Base-by-base conservation (phyloP, 768 basidiomycete species). In the Clitopilus hobsonii region DNA sequence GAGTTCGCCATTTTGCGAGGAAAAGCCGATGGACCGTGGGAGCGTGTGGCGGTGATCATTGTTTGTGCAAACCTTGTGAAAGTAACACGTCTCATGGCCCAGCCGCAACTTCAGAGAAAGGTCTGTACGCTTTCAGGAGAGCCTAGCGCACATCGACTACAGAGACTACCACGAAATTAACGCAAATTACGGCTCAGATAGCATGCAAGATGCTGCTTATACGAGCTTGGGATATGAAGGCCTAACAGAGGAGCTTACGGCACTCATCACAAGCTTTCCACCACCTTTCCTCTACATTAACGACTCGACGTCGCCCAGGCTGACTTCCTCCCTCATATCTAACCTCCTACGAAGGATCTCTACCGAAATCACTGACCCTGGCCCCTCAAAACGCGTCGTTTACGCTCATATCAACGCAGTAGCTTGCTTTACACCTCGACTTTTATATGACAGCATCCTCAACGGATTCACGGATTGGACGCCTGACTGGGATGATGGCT, bases 231-330 rank as follows among this genome's bases (percentile, higher is more conserved):
- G 64, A 22, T 63, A 58, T 23, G 64, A 65, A 49, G 48, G 61
- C 16, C 41, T 65, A 14, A 53, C 57, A 23, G 58, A 68, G 20
- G 75, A 77, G 52, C 55, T 79, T 6, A 63, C 64, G 14, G 68
- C 71, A 8, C 68, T 79, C 14, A 54, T 78, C 18, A 67, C 72
- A 5, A 65, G 65, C 1, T 67, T 64, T 45, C 78, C 85, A 6
- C 85, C 86, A 1, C 77, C 84, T 0, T 91, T 89, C 67, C 76
- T 91, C 57, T 88, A 82, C 64, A 63, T 91, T 38, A 80, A 84
- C 52, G 86, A 89, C 65, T 67, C 82, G 0, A 70, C 71, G 52
- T 76, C 82, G 5, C 65, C 78, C 5, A 72, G 75, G 32, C 67
- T 78, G 24, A 81, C 83, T 0, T 60, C 75, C 23, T 65, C 66